Conservation (phyloP, 2,329 filamentous ascomycete genomes). For the Rhexocercosporidium sp. region DNA sequence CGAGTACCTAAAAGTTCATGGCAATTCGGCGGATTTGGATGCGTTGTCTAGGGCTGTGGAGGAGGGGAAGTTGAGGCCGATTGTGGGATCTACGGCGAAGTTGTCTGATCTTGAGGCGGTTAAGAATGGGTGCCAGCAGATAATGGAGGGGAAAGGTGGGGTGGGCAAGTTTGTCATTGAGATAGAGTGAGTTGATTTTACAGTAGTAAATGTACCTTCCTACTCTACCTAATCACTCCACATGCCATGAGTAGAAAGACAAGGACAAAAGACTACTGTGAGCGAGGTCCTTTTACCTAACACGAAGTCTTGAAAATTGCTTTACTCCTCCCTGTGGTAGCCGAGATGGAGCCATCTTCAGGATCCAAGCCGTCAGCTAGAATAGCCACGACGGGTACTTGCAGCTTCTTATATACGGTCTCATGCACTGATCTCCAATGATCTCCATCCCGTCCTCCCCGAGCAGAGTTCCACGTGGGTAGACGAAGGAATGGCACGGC, state of each 20-base stretch:
- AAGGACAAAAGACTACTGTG: too few species aligned
- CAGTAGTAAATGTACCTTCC: background rate
- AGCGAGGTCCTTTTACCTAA: background rate
- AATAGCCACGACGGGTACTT: background rate
- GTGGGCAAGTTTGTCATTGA: slow-evolving; percentile 49
- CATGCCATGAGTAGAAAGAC: background rate
- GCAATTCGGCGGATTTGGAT: slow-evolving; percentile 44
- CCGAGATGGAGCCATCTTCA: background rate
- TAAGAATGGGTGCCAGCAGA: slow-evolving; percentile 44
- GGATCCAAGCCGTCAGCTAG: slow-evolving; percentile 11
- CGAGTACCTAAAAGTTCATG: slow-evolving; percentile 45
- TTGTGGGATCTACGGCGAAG: slow-evolving; percentile 44
- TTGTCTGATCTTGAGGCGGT: slow-evolving; percentile 46
- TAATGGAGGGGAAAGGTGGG: slow-evolving; percentile 47
- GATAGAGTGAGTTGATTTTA: slow-evolving; percentile 26
- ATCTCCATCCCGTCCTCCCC: background rate
- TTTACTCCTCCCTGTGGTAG: background rate
- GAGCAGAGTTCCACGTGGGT: background rate
- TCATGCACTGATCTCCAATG: slow-evolving; percentile 7
- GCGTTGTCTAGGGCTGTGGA: slow-evolving; percentile 39
- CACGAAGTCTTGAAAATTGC: background rate
- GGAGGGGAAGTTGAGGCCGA: slow-evolving; percentile 41
- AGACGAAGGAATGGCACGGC: background rate
- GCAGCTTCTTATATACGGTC: background rate
- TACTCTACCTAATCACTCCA: background rate